These are phyloP conservation scores for Lippia alba DNA, from an alignment of 305 asterid genomes.

Conservation along the genomic window DNA sequence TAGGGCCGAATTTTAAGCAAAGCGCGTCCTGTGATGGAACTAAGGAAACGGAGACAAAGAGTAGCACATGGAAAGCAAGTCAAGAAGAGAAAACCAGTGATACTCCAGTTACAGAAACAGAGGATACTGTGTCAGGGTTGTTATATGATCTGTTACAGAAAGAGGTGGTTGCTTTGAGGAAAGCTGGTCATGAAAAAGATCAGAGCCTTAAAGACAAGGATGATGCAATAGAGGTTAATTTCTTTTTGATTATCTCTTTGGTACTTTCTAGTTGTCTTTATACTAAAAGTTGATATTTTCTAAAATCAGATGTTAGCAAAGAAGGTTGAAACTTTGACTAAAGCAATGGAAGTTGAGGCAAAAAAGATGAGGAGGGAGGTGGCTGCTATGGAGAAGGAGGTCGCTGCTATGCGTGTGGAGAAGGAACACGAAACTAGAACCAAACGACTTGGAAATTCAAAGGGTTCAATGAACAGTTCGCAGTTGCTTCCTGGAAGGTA, in stretches of 20 bases:
- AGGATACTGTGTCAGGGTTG: slow-evolving; percentile 85
- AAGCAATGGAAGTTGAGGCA: slow-evolving; percentile 99
- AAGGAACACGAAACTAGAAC: slow-evolving; percentile 90
- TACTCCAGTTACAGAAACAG: slow-evolving; percentile 59
- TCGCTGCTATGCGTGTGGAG: slow-evolving; percentile 91
- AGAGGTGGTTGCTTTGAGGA: slow-evolving; percentile 89
- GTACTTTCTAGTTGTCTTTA: slow-evolving; percentile 22
- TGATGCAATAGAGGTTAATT: slow-evolving; percentile 92
- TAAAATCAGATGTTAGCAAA: slow-evolving; percentile 84
- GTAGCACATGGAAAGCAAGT: slow-evolving; percentile 72
- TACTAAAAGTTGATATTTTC: slow-evolving; percentile 29
- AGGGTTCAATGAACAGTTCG: slow-evolving; percentile 70
- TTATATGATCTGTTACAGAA: slow-evolving; percentile 84
- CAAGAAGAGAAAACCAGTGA: slow-evolving; percentile 74
- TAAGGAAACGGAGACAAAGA: slow-evolving; percentile 71
- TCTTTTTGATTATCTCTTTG: slow-evolving; percentile 27
- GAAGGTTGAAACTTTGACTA: slow-evolving; percentile 94
- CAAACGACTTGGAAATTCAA: slow-evolving; percentile 70
- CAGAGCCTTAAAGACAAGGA: slow-evolving; percentile 99
- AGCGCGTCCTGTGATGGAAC: slow-evolving; percentile 95
- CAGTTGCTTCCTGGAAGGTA: slow-evolving; percentile 88
- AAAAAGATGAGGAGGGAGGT: slow-evolving; percentile 99
- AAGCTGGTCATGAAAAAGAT: slow-evolving; percentile 95
- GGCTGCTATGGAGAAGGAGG: slow-evolving; percentile 99
- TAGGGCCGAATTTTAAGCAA: slow-evolving; percentile 90